Conservation (phyloP, 495 filamentous ascomycete genomes). For the Elaphomyces granulatus region DNA sequence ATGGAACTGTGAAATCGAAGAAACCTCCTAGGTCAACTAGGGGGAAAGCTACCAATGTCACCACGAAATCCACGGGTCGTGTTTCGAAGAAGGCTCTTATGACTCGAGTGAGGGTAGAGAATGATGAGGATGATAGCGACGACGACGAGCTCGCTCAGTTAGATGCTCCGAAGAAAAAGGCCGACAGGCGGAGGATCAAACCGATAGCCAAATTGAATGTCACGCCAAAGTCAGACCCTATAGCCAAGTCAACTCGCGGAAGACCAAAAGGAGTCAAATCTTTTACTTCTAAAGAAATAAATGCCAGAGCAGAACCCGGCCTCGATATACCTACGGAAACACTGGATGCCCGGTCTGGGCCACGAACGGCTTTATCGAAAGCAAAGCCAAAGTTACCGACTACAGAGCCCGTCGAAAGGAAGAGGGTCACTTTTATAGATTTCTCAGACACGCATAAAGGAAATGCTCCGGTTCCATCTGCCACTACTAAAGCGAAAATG, state of each 20-base stretch:
- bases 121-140: conserved; percentile 8
- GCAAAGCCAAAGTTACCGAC: too few relatives aligned
- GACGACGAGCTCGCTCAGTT: conserved; percentile 14
- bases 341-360: too few relatives aligned
- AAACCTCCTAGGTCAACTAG: background rate
- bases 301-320: conserved; percentile 11
- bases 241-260: conserved; percentile 19
- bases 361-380: too few relatives aligned
- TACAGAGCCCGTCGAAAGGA: conserved; percentile 32
- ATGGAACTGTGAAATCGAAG: conserved; percentile 2
- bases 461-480: conserved; percentile 17
- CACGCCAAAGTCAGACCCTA: conserved; percentile 8
- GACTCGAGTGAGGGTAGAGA: too few relatives aligned
- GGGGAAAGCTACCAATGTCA: too few relatives aligned
- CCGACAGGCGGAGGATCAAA: conserved; percentile 22
- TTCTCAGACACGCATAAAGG: conserved; percentile 25
- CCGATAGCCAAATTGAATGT: conserved; percentile 3
- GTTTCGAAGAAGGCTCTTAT: conserved; percentile 11
- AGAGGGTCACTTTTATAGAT: conserved; percentile 41
- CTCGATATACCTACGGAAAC: too few relatives aligned
- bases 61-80: conserved; percentile 7
- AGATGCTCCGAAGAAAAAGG: conserved; percentile 24
- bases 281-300: conserved; percentile 7
- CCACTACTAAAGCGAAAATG: conserved; percentile 14
- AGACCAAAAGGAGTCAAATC: conserved; percentile 21